phyloP scores from a whole-genome alignment of 352 stramenopile genomes.

The Pythium plurisporium region DNA sequence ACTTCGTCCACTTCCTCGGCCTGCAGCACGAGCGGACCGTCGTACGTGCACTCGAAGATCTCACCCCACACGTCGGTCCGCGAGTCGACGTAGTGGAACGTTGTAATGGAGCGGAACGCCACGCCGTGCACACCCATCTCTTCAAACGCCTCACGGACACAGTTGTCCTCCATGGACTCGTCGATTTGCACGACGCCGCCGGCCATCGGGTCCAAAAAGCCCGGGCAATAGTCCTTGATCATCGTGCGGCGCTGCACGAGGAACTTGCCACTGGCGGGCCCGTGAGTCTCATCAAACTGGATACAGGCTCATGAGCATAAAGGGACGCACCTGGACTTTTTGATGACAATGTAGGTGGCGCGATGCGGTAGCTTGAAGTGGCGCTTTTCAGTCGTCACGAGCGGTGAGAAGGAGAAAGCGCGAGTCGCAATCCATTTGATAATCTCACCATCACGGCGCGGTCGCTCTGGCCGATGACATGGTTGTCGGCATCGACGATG shows the following conservation, averaged over 20 bases:
- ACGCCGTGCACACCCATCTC: conserved; percentile 79
- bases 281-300: not conserved
- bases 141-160: conserved; percentile 67
- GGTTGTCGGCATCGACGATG: conserved; percentile 78
- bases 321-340: conserved; percentile 50
- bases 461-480: conserved; percentile 79
- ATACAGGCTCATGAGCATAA: not conserved
- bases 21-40: conserved; percentile 59
- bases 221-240: conserved; percentile 88
- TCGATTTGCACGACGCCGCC: conserved; percentile 77
- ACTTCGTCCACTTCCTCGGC: conserved; percentile 78
- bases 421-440: not conserved
- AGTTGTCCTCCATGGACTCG: conserved; percentile 66
- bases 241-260: conserved; percentile 82
- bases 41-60: conserved; percentile 76
- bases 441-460: conserved; percentile 71
- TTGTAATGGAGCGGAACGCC: conserved; percentile 42
- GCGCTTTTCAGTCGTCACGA: conserved; percentile 28
- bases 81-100: conserved; percentile 67
- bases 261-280: conserved; percentile 54
- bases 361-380: conserved; percentile 76
- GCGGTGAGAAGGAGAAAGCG: not conserved
- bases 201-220: conserved; percentile 77
- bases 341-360: conserved; percentile 86
- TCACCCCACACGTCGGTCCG: conserved; percentile 67